Percentiles rank a stretch among this genome's conserved stretches.
Evolutionary conservation across 805 yeast genomes (phyloP).

Genomic region (Saccharomycopsis microspora): DNA sequence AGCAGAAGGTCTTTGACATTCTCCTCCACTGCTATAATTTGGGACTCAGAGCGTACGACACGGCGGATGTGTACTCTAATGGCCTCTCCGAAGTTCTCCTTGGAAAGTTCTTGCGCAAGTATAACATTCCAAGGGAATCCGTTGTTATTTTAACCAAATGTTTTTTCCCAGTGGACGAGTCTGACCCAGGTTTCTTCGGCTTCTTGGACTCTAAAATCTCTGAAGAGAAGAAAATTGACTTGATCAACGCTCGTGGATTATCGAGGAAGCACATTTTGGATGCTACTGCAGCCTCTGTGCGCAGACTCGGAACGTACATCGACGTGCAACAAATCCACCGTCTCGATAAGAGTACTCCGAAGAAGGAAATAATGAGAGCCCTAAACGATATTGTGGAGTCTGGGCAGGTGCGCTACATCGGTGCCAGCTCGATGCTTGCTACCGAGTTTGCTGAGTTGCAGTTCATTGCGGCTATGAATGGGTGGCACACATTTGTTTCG

Average conservation of each 20-base stretch:
- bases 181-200: too few species aligned
- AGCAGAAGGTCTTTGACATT: constrained; percentile 30
- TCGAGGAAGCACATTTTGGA: constrained; percentile 37
- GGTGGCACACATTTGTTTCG: constrained; percentile 47
- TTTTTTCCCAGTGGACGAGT: neutral
- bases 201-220: neutral
- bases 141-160: constrained; percentile 39
- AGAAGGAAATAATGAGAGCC: constrained; percentile 45
- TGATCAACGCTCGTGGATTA: constrained; percentile 26
- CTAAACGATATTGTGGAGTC: constrained; percentile 37
- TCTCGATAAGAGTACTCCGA: constrained; percentile 35
- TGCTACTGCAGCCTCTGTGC: constrained; percentile 29
- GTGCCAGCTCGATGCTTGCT: constrained; percentile 53
- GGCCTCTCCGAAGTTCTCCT: constrained; percentile 37
- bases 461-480: constrained; percentile 40
- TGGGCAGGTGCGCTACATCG: constrained; percentile 43
- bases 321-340: constrained; percentile 52
- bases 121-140: constrained; percentile 25
- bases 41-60: constrained; percentile 39
- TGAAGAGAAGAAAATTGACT: neutral
- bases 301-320: constrained; percentile 40
- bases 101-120: constrained; percentile 41
- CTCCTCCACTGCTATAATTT: constrained; percentile 33
- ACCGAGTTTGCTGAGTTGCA: constrained; percentile 45
- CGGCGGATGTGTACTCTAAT: constrained; percentile 38